Evolutionary conservation across 495 filamentous ascomycete species (phyloP), one percentile per base, ranked within the genome.

Genomic region (Tuber umbilicatum): DNA sequence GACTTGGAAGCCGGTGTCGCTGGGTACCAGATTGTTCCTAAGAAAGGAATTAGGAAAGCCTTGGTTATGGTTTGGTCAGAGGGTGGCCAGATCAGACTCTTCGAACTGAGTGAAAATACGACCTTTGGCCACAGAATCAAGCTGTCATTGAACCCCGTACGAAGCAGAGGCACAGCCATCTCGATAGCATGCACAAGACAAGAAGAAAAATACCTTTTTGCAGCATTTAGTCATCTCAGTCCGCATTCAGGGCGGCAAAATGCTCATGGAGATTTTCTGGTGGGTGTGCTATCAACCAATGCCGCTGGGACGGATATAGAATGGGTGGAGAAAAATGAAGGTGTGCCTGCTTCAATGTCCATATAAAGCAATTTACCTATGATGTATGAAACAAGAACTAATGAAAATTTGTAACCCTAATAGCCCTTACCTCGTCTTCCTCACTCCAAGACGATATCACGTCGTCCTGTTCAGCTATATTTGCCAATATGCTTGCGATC

Each of bases 401-500:
- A 31, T 78, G 23, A 35, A 67, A 64, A 35, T 64, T 74, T 70
- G 6, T 37, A 60, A 78, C 60, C 50, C 27, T 10, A 73, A 72
- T 74, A 43, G 69, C 78, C 19, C 74, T 74, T n/a, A 41, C 75
- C 4, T 50, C 69, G n/a, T 39, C 72, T 23, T 68, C 72, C 9
- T 74, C 47, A 10, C 27, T 64, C 55, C 42, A 55, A 47, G 76
- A 40, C 40, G 71, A 64, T 47, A 31, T 41, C 42, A 70, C 73
- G 19, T 37, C 72, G n/a, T 82, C 76, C 41, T 75, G 70, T 39
- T 81, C 79, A 14, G 73, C 74, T 41, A 60, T 75, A 43, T 82
- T 82, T 35, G 70, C 71, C n/a, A 82, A 82, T 43, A 76, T 81
- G 76, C 75, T 79, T 5, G 76, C 74, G 64, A 75, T 79, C 40